phyloP scores from a whole-genome alignment of 352 stramenopile species.

The Phytopythium chamaehyphon region DNA sequence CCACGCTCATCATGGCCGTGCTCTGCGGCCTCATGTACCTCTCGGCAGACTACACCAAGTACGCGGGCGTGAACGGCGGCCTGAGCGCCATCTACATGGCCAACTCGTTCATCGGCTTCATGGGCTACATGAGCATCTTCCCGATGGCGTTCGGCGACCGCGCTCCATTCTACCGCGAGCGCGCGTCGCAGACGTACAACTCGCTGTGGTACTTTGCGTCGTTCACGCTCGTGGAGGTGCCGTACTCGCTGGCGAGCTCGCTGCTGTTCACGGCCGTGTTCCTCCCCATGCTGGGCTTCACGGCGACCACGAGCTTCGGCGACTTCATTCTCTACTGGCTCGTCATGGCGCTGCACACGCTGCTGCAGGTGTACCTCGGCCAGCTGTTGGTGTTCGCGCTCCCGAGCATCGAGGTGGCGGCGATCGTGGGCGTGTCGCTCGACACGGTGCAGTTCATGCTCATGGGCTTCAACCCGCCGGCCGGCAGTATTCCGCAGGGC shows the following conservation, averaged over 20 bases:
- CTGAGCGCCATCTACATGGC: constrained; percentile 82
- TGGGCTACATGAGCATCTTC: constrained; percentile 60
- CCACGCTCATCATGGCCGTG: constrained; percentile 25
- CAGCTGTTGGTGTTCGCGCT: constrained; percentile 64
- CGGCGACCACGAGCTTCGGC: constrained; percentile 17
- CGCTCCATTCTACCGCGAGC: constrained; percentile 91
- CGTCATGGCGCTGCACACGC: constrained; percentile 26
- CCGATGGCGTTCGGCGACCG: constrained; percentile 78
- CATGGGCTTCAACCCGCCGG: constrained; percentile 42
- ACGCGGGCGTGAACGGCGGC: constrained; percentile 31
- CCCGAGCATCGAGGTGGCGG: constrained; percentile 41
- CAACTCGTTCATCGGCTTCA: constrained; percentile 70
- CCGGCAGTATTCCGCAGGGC: constrained; percentile 29
- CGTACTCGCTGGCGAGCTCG: constrained; percentile 61
- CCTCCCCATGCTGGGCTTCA: constrained; percentile 82
- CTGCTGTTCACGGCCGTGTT: constrained; percentile 50
- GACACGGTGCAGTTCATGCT: constrained; percentile 58
- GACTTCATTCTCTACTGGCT: constrained; percentile 41
- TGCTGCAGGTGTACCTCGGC: constrained; percentile 46
- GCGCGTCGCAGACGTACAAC: constrained; percentile 87
- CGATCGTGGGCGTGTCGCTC: constrained; percentile 32
- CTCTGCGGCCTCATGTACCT: constrained; percentile 42
- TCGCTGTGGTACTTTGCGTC: constrained; percentile 74
- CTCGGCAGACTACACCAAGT: constrained; percentile 30
- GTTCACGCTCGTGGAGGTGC: constrained; percentile 75